phyloP scores from a whole-genome alignment of 768 basidiomycete genomes.

The Russula brevipes region DNA sequence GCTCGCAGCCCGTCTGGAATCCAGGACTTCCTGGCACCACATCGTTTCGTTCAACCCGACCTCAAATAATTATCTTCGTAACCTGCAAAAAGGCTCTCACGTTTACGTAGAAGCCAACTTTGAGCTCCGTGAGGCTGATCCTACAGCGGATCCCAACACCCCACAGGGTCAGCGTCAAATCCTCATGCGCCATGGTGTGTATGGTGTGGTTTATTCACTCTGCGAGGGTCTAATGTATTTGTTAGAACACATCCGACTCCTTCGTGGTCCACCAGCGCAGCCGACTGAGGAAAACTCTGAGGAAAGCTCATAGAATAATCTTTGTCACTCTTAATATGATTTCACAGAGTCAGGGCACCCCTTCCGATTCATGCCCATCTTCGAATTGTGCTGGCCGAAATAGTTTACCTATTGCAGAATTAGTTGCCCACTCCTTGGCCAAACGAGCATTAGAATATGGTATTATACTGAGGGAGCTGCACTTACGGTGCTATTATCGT shows the following conservation, averaged over 20 bases:
- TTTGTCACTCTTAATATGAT: slow-evolving; percentile 1
- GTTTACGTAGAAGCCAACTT: slow-evolving; percentile 81
- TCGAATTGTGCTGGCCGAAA: slow-evolving; percentile 24
- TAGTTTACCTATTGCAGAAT: slow-evolving; percentile 22
- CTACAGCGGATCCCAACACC: slow-evolving; percentile 57
- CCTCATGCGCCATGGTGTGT: slow-evolving; percentile 71
- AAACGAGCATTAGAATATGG: not conserved
- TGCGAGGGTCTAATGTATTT: not conserved
- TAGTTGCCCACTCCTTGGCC: slow-evolving; percentile 18
- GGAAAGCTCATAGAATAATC: slow-evolving; percentile 11
- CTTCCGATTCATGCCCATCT: slow-evolving; percentile 20
- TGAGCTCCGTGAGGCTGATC: slow-evolving; percentile 69
- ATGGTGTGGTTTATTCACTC: not conserved
- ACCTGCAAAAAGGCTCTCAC: slow-evolving; percentile 60
- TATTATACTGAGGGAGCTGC: not conserved
- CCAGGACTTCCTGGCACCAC: slow-evolving; percentile 67
- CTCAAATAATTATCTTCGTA: slow-evolving; percentile 59
- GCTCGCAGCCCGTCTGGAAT: slow-evolving; percentile 45
- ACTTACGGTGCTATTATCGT: slow-evolving; percentile 21
- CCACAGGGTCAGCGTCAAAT: slow-evolving; percentile 76
- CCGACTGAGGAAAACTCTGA: slow-evolving; percentile 25
- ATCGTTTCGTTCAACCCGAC: slow-evolving; percentile 64
- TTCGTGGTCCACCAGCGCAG: slow-evolving; percentile 29
- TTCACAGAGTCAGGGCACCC: slow-evolving; percentile 3
- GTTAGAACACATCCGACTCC: slow-evolving; percentile 51